These are phyloP conservation scores for Paracoccidioides lutzii DNA, from an alignment of 2,329 filamentous ascomycete species.

Conservation along the genomic window DNA sequence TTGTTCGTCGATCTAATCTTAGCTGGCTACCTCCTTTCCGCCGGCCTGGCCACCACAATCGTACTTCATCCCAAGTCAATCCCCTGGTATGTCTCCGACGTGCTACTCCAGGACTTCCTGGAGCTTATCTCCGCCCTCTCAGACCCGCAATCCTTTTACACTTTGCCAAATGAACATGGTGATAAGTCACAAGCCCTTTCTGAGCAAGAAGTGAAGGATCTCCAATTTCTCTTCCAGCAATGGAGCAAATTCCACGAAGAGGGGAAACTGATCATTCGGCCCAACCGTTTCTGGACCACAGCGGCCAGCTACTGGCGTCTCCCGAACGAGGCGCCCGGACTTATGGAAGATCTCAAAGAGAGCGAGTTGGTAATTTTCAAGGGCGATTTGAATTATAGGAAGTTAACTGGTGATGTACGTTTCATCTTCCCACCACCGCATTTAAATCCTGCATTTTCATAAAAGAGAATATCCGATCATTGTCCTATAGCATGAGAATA, in stretches of 20 bases:
- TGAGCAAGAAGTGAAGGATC: constrained; percentile 51
- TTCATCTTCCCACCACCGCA: neutral
- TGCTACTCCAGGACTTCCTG: constrained; percentile 71
- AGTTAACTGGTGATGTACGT: constrained; percentile 76
- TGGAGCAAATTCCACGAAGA: constrained; percentile 72
- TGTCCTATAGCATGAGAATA: neutral
- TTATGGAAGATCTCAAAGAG: constrained; percentile 65
- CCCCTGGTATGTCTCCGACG: constrained; percentile 97
- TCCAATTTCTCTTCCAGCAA: constrained; percentile 67
- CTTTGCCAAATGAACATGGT: constrained; percentile 51
- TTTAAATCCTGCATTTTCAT: neutral
- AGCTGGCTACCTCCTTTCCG: constrained; percentile 74
- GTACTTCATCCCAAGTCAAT: constrained; percentile 89
- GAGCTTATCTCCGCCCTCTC: constrained; percentile 72
- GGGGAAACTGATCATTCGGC: constrained; percentile 68
- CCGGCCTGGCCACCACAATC: constrained; percentile 72
- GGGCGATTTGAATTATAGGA: constrained; percentile 92
- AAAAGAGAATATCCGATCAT: neutral
- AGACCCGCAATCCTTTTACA: constrained; percentile 66
- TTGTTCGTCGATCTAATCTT: constrained; percentile 90
- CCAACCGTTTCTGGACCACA: constrained; percentile 85
- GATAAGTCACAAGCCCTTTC: constrained; percentile 45
- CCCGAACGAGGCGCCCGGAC: constrained; percentile 51
- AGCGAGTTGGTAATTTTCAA: constrained; percentile 92
- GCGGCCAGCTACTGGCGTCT: constrained; percentile 81